phyloP scores from a whole-genome alignment of 2,329 filamentous ascomycete species.

The Coleophoma cylindrospora region DNA sequence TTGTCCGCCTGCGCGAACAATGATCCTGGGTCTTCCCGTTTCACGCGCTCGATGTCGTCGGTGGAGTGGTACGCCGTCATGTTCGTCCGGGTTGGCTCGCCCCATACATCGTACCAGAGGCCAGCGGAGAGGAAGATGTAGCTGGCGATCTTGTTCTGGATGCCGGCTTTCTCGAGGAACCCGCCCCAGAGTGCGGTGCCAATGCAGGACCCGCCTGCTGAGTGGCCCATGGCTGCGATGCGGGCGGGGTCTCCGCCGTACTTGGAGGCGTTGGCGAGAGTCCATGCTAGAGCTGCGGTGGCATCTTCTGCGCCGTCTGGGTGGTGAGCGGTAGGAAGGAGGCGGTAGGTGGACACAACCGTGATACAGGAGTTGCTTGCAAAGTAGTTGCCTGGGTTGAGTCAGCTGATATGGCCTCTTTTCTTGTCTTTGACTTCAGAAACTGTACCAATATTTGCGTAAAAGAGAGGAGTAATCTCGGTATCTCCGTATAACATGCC shows the following conservation, averaged over 20 bases:
- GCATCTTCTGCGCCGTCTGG: not conserved
- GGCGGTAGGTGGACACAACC: not conserved
- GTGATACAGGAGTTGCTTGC: constrained; percentile 1
- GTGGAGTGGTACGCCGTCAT: not conserved
- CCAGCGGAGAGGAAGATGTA: not conserved
- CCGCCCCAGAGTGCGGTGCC: not conserved
- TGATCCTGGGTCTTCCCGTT: not conserved
- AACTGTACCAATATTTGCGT: not conserved
- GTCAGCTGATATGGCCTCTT: not conserved
- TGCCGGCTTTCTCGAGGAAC: not conserved
- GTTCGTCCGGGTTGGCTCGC: not conserved
- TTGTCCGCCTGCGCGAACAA: not conserved
- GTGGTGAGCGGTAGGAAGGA: not conserved
- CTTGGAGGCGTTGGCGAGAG: not conserved
- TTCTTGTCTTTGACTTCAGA: not conserved
- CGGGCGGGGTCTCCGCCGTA: not conserved
- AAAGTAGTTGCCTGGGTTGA: not conserved
- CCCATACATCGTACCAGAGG: constrained; percentile 1
- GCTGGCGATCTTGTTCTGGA: not conserved
- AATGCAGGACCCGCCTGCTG: not conserved
- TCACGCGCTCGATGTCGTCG: not conserved
- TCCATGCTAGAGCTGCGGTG: not conserved
- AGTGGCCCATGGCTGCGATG: not conserved
- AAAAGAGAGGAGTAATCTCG: not conserved
- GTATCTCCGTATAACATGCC: not conserved